phyloP scores from a whole-genome alignment of 768 basidiomycete species.

The Leccinum ochraceum region DNA sequence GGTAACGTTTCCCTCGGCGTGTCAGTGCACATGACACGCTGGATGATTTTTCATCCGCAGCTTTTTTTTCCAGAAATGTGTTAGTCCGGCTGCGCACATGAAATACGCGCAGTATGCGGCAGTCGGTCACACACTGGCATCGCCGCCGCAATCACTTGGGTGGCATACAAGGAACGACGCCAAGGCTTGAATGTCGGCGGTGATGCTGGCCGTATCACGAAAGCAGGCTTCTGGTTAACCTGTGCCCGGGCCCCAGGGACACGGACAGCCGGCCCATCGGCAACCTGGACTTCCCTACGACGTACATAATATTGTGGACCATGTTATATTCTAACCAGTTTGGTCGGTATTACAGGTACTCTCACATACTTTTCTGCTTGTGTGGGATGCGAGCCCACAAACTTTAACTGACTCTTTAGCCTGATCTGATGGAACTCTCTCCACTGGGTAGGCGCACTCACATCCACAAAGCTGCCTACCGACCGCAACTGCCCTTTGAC shows the following conservation, averaged over 20 bases:
- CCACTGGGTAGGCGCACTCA: background rate
- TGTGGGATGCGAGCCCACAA: background rate
- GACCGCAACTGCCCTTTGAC: background rate
- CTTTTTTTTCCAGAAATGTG: background rate
- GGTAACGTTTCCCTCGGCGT: background rate
- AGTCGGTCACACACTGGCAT: background rate
- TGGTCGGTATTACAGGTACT: background rate
- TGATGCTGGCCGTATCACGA: background rate
- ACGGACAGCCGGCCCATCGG: background rate
- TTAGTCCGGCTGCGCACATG: background rate
- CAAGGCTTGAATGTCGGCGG: background rate
- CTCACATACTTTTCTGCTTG: background rate
- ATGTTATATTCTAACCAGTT: background rate
- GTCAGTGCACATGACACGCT: background rate
- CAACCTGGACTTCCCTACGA: background rate
- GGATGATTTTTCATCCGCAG: background rate
- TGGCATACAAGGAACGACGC: background rate
- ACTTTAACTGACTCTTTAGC: too few species aligned
- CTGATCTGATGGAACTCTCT: background rate
- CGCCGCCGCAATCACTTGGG: background rate
- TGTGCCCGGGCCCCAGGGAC: background rate
- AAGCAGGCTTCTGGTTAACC: background rate
- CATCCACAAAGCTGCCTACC: background rate
- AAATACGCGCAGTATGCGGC: background rate
- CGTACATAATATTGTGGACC: background rate